phyloP scores from a whole-genome alignment of 208 protist species.

The Wallacemonas sp. region DNA sequence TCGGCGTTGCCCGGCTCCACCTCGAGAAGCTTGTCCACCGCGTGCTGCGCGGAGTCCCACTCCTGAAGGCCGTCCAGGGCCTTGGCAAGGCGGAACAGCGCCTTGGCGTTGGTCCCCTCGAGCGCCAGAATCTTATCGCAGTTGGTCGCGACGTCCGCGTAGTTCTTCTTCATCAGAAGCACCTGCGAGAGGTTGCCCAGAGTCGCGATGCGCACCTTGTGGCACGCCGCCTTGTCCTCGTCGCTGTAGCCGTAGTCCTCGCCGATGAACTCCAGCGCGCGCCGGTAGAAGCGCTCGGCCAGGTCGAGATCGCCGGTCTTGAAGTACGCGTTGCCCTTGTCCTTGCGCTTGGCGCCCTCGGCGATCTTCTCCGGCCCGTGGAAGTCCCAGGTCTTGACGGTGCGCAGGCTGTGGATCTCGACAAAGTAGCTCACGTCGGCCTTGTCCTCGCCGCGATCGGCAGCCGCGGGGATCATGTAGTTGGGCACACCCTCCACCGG shows the following conservation, averaged over 20 bases:
- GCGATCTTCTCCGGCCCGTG: slow-evolving; percentile 58
- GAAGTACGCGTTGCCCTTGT: slow-evolving; percentile 83
- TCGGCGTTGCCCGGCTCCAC: slow-evolving; percentile 67
- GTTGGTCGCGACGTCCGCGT: slow-evolving; percentile 48
- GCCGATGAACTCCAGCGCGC: slow-evolving; percentile 85
- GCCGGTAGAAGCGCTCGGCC: slow-evolving; percentile 84
- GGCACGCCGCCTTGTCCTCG: slow-evolving; percentile 51
- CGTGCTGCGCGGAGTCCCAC: slow-evolving; percentile 64
- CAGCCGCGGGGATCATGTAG: slow-evolving; percentile 56
- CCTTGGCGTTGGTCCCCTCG: slow-evolving; percentile 68
- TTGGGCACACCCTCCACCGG: slow-evolving; percentile 38
- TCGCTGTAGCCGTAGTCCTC: slow-evolving; percentile 69
- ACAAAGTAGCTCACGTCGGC: slow-evolving; percentile 70
- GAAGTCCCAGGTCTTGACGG: slow-evolving; percentile 73
- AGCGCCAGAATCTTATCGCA: slow-evolving; percentile 70
- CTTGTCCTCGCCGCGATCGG: slow-evolving; percentile 20
- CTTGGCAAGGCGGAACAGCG: slow-evolving; percentile 77
- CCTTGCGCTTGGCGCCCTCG: slow-evolving; percentile 67
- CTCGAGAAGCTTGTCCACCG: slow-evolving; percentile 50
- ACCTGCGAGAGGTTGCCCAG: slow-evolving; percentile 84
- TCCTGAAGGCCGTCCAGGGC: slow-evolving; percentile 63
- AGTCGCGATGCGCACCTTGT: slow-evolving; percentile 51
- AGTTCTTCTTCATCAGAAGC: slow-evolving; percentile 51
- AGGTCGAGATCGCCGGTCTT: slow-evolving; percentile 53
- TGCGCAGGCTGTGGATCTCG: slow-evolving; percentile 55